These are phyloP conservation scores for Boletellus emodensis DNA, from an alignment of 768 basidiomycete species.

Conservation along the genomic window DNA sequence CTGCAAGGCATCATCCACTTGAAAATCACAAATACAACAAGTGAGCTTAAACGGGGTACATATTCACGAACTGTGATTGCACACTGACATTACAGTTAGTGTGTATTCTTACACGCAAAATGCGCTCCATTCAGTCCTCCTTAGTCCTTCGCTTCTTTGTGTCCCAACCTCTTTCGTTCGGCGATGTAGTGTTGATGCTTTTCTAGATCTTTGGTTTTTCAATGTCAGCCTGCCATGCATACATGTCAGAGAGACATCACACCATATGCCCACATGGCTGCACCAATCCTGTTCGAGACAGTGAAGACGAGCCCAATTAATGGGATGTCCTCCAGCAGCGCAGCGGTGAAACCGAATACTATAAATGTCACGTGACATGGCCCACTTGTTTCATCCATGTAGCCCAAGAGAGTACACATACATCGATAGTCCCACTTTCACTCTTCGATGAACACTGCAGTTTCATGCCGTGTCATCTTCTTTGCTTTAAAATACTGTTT, in stretches of 20 bases:
- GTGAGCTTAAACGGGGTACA: too few relatives aligned
- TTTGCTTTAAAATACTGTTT: constrained; percentile 79
- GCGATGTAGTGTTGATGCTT: constrained; percentile 51
- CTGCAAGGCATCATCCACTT: too few relatives aligned
- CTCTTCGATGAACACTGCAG: constrained; percentile 79
- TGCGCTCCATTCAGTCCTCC: too few relatives aligned
- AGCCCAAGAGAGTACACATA: constrained; percentile 30
- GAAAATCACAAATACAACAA: too few relatives aligned
- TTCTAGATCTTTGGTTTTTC: constrained; percentile 48
- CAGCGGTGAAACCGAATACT: constrained; percentile 86
- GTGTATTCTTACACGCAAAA: too few relatives aligned
- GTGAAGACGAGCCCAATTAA: constrained; percentile 79
- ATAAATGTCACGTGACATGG: background rate
- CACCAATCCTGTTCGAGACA: constrained; percentile 84
- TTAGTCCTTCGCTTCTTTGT: background rate
- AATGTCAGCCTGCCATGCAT: background rate
- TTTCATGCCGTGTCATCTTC: constrained; percentile 68
- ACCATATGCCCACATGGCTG: constrained; percentile 94
- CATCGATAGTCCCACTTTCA: constrained; percentile 85
- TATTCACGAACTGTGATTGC: too few relatives aligned
- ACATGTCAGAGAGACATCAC: constrained; percentile 2
- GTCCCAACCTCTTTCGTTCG: constrained; percentile 11
- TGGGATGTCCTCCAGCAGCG: constrained; percentile 77
- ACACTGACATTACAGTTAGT: too few relatives aligned
- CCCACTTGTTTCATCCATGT: background rate